These are phyloP conservation scores for Eragrostis curvula DNA, from an alignment of 176 grass and related monocot species.

Conservation along the genomic window DNA sequence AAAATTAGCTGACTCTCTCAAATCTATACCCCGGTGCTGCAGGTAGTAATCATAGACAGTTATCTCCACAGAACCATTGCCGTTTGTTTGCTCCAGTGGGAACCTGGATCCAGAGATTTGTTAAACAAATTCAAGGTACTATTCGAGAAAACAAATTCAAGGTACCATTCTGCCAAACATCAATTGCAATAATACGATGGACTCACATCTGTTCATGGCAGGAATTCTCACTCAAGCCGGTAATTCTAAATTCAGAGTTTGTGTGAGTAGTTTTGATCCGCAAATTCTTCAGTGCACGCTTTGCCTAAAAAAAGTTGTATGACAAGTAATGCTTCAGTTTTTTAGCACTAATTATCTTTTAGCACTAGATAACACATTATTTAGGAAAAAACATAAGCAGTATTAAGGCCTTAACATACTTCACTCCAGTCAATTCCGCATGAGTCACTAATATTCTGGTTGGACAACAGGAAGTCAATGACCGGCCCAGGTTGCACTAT, in stretches of 20 bases:
- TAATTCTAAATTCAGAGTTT: slow-evolving; percentile 27
- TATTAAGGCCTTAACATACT: slow-evolving; percentile 7
- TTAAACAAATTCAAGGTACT: no score
- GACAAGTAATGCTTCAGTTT: neutral
- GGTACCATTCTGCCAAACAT: neutral
- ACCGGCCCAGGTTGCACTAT: slow-evolving; percentile 34
- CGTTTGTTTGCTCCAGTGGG: neutral
- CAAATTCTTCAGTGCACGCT: slow-evolving; percentile 5
- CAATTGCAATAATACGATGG: neutral
- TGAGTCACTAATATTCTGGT: slow-evolving; percentile 22
- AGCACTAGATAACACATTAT: neutral
- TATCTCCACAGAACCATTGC: slow-evolving; percentile 18
- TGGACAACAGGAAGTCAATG: slow-evolving; percentile 29
- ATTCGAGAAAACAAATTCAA: neutral
- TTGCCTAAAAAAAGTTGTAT: slow-evolving; percentile 8
- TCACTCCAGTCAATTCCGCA: slow-evolving; percentile 13
- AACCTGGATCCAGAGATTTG: slow-evolving; percentile 15
- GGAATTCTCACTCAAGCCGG: neutral
- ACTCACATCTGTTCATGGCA: slow-evolving; percentile 37
- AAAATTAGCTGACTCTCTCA: neutral
- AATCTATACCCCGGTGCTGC: slow-evolving; percentile 6
- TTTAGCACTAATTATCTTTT: neutral
- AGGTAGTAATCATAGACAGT: slow-evolving; percentile 39
- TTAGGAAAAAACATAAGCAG: neutral
- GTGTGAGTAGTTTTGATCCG: slow-evolving; percentile 23